Conservation (phyloP, 2,329 filamentous ascomycete species). For the Colletotrichum sp. region DNA sequence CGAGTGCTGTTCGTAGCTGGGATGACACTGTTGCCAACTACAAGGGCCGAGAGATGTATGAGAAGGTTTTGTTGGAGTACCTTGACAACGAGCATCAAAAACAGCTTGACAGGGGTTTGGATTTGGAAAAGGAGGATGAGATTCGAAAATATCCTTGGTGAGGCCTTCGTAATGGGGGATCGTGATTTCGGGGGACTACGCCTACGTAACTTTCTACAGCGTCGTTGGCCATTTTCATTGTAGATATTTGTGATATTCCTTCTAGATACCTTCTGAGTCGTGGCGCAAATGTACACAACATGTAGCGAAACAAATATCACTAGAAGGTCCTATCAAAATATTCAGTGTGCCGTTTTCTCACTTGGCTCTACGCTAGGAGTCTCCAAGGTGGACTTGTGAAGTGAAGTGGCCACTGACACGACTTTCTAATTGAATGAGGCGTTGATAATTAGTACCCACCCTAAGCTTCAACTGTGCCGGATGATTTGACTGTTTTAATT, state of each 20-base stretch:
- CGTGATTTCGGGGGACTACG: not conserved
- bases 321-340: rapidly evolving
- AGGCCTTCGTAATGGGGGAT: rapidly evolving
- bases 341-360: not conserved
- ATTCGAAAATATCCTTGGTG: conserved; percentile 66
- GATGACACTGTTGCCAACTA: conserved; percentile 77
- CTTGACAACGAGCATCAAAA: conserved; percentile 76
- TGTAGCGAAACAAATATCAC: not conserved
- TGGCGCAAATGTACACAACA: not conserved
- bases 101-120: conserved; percentile 72
- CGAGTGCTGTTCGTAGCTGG: conserved; percentile 82
- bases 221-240: not conserved
- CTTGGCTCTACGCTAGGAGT: not conserved
- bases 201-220: not conserved
- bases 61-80: conserved; percentile 75
- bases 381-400: rapidly evolving
- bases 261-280: not conserved
- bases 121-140: conserved; percentile 65
- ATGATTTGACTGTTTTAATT: rapidly evolving
- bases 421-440: not conserved
- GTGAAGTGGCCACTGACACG: not conserved
- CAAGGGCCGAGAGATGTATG: conserved; percentile 79
- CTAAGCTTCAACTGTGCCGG: not conserved
- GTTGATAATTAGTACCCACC: not conserved
- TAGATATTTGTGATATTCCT: not conserved